A percentile compares a stretch with the other conserved stretches of the same genome.
phyloP scores from a whole-genome alignment of 345 rosid species.

The Sapria himalayana region DNA sequence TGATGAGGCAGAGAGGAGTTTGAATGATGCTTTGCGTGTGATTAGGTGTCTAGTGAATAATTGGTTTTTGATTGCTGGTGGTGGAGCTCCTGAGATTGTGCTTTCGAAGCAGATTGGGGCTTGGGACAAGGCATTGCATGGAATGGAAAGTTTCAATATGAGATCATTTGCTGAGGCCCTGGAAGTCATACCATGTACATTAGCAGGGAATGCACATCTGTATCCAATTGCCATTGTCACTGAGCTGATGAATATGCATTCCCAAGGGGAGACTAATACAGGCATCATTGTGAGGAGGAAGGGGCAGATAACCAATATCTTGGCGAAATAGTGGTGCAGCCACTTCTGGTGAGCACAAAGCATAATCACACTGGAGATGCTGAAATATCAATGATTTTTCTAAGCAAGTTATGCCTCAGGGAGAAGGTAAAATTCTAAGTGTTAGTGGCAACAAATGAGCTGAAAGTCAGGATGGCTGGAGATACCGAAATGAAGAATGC shows the following conservation, averaged over 20 bases:
- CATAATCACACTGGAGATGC: conserved; percentile 58
- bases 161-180: conserved; percentile 83
- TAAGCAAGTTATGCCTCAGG: no score
- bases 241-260: conserved; percentile 93
- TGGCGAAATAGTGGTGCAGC: conserved; percentile 99
- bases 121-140: conserved; percentile 91
- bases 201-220: conserved; percentile 93
- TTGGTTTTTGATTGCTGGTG: neutral
- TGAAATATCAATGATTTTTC: no score
- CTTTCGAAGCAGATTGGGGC: conserved; percentile 23
- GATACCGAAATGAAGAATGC: no score
- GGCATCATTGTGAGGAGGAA: conserved; percentile 98
- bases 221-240: conserved; percentile 89
- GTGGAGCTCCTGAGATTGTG: neutral
- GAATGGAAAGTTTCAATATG: conserved; percentile 93
- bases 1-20: neutral
- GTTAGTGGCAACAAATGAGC: no score
- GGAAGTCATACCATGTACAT: conserved; percentile 81
- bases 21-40: neutral
- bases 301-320: conserved; percentile 91
- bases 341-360: conserved; percentile 94
- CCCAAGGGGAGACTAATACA: conserved; percentile 81
- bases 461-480: no score
- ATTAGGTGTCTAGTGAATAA: neutral
- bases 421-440: no score